These are phyloP conservation scores for Scenedesmus sp. DNA, from an alignment of 163 green algal genomes.

Conservation along the genomic window DNA sequence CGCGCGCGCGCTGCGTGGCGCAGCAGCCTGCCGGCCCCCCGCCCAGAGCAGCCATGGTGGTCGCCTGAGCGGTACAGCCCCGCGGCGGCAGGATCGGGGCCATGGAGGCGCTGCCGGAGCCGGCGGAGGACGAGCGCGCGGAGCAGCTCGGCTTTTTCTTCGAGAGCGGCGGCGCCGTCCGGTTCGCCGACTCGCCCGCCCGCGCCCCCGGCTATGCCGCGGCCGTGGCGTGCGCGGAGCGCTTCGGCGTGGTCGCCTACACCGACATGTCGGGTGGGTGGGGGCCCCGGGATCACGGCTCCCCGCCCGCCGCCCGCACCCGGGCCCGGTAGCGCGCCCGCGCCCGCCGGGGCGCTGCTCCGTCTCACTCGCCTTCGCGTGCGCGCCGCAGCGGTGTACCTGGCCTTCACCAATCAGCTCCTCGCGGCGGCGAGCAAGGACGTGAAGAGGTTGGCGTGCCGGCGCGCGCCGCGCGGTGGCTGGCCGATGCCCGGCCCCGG, in stretches of 20 bases:
- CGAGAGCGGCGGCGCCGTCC: conserved; percentile 5
- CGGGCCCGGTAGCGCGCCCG: too few species aligned
- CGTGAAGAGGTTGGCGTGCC: conserved; percentile 32
- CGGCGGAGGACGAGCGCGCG: conserved; percentile 6
- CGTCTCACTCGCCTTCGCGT: too few species aligned
- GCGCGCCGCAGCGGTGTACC: conserved; percentile 40
- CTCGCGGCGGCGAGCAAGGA: conserved; percentile 27
- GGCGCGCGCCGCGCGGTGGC: too few species aligned
- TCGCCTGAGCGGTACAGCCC: too few species aligned
- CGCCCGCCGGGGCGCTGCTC: too few species aligned
- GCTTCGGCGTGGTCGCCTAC: conserved; percentile 33
- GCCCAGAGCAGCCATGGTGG: too few species aligned
- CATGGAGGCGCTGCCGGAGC: conserved; percentile 1
- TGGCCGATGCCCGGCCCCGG: too few species aligned
- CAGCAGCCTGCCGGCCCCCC: too few species aligned
- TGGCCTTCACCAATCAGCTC: conserved; percentile 29
- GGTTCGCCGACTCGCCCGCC: background rate
- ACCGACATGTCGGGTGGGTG: conserved; percentile 34
- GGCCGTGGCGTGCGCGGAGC: conserved; percentile 12
- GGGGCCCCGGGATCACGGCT: too few species aligned
- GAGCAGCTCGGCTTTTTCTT: conserved; percentile 41
- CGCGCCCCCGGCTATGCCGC: conserved; percentile 23
- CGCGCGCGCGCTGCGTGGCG: too few species aligned
- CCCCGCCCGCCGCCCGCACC: too few species aligned
- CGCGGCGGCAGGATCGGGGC: too few species aligned